phyloP scores from a whole-genome alignment of 768 basidiomycete genomes.

The Tylopilus rubrobrunneus region DNA sequence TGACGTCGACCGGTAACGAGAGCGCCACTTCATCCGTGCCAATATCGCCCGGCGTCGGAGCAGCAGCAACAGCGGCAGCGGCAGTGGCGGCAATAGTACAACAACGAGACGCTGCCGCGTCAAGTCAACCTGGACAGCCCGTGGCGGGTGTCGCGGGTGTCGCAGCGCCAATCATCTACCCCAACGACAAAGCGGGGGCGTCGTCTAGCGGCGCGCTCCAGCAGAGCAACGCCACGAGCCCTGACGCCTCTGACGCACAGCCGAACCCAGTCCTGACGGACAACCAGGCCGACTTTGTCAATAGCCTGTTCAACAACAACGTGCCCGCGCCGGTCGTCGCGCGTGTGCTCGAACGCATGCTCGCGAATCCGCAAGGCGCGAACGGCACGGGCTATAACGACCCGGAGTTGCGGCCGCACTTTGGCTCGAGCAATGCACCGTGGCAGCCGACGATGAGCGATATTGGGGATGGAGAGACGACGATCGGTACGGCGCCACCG shows the following conservation, averaged over 20 bases:
- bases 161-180: not conserved
- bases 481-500: conserved; percentile 23
- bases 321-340: conserved; percentile 25
- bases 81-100: not conserved
- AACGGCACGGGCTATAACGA: conserved; percentile 1
- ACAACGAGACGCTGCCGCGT: not conserved
- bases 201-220: not conserved
- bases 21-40: conserved; percentile 1
- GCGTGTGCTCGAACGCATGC: conserved; percentile 26
- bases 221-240: not conserved
- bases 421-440: not conserved
- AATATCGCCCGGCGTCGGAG: not conserved
- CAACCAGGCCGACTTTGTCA: conserved; percentile 25
- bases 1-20: not conserved
- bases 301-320: conserved; percentile 23
- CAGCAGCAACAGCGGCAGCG: not conserved
- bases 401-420: conserved; percentile 8
- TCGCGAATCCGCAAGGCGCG: conserved; percentile 20
- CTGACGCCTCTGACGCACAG: not conserved
- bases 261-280: conserved; percentile 13
- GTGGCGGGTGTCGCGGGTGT: no score
- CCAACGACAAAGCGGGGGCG: conserved; percentile 13
- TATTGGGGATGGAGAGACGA: conserved; percentile 30
- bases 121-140: no score
- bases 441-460: conserved; percentile 41